Base-by-base conservation (phyloP, 257 asterid genomes). In the Solanum dulcamara region DNA sequence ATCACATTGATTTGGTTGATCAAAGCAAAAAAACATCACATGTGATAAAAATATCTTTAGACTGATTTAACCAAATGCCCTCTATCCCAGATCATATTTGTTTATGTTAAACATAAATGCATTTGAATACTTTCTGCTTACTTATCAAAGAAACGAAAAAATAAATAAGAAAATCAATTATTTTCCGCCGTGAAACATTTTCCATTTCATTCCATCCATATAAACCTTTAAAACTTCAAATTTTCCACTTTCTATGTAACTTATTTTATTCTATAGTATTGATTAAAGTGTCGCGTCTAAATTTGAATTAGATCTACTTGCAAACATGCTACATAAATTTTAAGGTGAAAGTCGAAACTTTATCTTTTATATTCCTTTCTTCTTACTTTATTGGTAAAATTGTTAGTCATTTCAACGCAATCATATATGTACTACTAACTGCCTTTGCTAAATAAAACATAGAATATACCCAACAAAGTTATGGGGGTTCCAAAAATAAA, bases 401-500 rank as follows among this genome's bases (percentile, higher is more conserved):
- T 17, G 64, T 26, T 48, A 48, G 38, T 18, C 24, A 79, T 48
- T 38, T 79, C 44, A 79, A 79, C 28, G 83, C 24, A 79, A 79
- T 79, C 30, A 79, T 79, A 28, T 50, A 46, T 48, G 64, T 79
- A 46, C 64, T 32, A 28, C 30, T 55, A 20, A 22, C 4, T 72
- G 7, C 13, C 35, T 72, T 40, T 40, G 37, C 38, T 75, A 7
- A 7, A 42, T 42, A 40, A 66, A 66, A 28, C 1, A 46, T 75
- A 77, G 83, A 84, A 62, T 62, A 50, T 80, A 79, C 32, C 86
- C 40, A 81, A 64, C 86, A 46, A 26, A 77, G 48, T 59, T 75
- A 30, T 85, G 84, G 88, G 88, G 64, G 7, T 83, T 80, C 90
- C 68, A 87, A 89, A 85, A 87, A 57, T 67, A 80, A 30, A 84